Base-by-base conservation (phyloP, 495 filamentous ascomycete genomes). In the Poronia punctata region DNA sequence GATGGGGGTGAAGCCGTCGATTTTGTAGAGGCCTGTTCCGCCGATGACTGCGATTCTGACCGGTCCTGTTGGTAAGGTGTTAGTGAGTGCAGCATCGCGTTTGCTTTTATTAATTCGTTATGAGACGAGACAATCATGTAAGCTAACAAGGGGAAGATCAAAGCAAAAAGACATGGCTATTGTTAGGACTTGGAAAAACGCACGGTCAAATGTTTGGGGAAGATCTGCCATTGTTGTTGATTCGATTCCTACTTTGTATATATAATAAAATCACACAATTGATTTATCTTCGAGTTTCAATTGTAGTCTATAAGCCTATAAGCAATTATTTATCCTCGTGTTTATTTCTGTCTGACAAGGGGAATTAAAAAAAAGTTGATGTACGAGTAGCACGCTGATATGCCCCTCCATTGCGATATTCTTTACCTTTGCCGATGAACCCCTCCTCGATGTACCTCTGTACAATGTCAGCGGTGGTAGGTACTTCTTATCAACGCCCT, bases 11-110 rank as follows among this genome's bases (percentile, higher is more conserved):
- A 92, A 96, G 53, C 72, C 74, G n/a, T 69, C 65, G 41, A 78
- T 68, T 34, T 67, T 74, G 70, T 57, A 78, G 62, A 98, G 81
- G 37, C 92, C 92, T 27, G 92, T 98, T 51, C 92, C 93, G 59
- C 92, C 93, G 43, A 98, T 97, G 44, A 98, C 88, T 64, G 86
- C 92, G 60, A 98, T 94, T 52, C 72, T 78, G 62, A 97, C 80
- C 37, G 83, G 76, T 31, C 75, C 87, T 92, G 58, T 28, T 41
- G 30, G 36, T 19, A 43, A 40, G 18, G 37, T 19, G 24, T 43
- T 36, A 49, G 47, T 24, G 7, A 12, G 25, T 4, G 14, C 22
- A 22, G 15, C 27, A 27, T 20, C 2, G 25, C 15, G 24, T 28
- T 9, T 11, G 17, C 42, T 17, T 37, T 12, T 18, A 21, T n/a